Percentiles rank a stretch among this genome's conserved stretches.
Conservation (phyloP, 208 protist genomes). For the Crithidia mellificae region DNA sequence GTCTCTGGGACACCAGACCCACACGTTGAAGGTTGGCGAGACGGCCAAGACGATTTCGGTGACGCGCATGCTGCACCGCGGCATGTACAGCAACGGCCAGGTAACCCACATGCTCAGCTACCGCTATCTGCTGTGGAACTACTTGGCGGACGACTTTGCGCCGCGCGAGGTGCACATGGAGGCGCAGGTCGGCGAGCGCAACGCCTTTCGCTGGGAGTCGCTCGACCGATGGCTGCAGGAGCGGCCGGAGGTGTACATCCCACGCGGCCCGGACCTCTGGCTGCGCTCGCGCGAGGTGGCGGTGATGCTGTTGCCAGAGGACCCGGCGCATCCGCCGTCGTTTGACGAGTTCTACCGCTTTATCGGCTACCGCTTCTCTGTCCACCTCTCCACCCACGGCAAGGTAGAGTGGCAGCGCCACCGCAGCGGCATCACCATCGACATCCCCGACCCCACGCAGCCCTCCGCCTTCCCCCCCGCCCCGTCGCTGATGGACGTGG, state of each 20-base stretch:
- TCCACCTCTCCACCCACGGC: conserved; percentile 46
- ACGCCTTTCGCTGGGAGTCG: conserved; percentile 65
- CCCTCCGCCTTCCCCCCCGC: conserved; percentile 21
- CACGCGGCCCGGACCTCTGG: conserved; percentile 34
- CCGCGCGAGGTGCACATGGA: conserved; percentile 60
- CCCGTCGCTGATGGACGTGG: conserved; percentile 50
- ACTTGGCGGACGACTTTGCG: conserved; percentile 56
- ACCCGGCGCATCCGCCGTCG: conserved; percentile 41
- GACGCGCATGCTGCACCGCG: conserved; percentile 75
- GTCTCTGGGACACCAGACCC: conserved; percentile 84
- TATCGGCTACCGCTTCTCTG: conserved; percentile 70
- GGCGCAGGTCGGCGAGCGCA: conserved; percentile 64
- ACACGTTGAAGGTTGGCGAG: conserved; percentile 80
- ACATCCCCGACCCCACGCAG: conserved; percentile 26
- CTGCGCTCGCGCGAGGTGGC: conserved; percentile 60
- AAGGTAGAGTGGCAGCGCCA: conserved; percentile 50
- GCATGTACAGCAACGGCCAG: conserved; percentile 81
- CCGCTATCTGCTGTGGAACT: conserved; percentile 80
- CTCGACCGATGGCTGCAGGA: conserved; percentile 77
- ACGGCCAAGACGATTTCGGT: conserved; percentile 70
- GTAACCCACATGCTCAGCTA: conserved; percentile 72
- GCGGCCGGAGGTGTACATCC: conserved; percentile 49
- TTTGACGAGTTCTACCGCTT: conserved; percentile 73
- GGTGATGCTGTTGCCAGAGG: conserved; percentile 70
- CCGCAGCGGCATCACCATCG: conserved; percentile 24